Evolutionary conservation across 1,284 basidiomycete species (phyloP), one percentile per base, ranked within the genome.

Genomic region (Trametes versicolor): DNA sequence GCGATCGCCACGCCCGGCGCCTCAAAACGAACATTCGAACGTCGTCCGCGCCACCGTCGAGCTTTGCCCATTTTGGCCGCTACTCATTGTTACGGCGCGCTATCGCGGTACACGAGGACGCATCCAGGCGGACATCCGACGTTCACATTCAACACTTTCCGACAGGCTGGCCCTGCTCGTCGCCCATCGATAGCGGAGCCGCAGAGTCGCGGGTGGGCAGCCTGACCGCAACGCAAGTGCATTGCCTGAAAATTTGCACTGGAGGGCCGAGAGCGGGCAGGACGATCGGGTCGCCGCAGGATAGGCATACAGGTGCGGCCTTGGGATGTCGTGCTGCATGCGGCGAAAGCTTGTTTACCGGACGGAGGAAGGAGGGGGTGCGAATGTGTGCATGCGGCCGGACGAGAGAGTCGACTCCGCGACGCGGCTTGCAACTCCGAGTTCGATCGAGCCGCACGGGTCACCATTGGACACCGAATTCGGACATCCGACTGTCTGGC

Each of bases 161-260:
- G 32, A 25, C 56, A 39, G 50, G 39, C 32, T 43, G 23, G 23
- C 53, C 19, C 23, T 12, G 37, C 36, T 37, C 60, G 50, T 34
- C 36, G 32, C 17, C 47, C 64, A 65, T 65, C 64, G 64, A 65
- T 65, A 61, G 51, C 49, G 54, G 43, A 15, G 54, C 32, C 45
- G 59, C 55, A 49, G 60, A 49, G 52, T 62, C 53, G 36, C 25
- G 19, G 36, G n/a, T n/a, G 21, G 27, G 29, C n/a, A 19, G 41
- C 58, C 36, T 60, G 59, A 37, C 59, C 59, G 23, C 41, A 36
- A 50, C 27, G 53, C 52, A 52, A 9, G 47, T n/a, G 12, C 34
- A n/a, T 25, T 50, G 47, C 29, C 12, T 4, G 48, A 49, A 61
- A 21, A 27, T 55, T 53, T 51, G n/a, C 32, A 4, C 9, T 32